Evolutionary conservation across 2,329 filamentous ascomycete species (phyloP), one percentile per base, ranked within the genome.

Genomic region (Aspergillus eucalypticola): DNA sequence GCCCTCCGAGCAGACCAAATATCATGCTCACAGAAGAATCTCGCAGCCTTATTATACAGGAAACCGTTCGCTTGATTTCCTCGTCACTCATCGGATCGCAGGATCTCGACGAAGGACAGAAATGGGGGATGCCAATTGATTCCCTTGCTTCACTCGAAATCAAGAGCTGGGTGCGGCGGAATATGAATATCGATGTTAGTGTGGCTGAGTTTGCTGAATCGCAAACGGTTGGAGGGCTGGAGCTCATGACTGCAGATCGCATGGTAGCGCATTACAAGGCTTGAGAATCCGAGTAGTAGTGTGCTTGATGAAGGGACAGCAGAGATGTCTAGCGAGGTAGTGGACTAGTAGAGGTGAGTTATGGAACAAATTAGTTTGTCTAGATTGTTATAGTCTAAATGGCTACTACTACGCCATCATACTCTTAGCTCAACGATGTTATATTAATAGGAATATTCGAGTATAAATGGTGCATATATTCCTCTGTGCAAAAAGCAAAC

Each of bases 71-170:
- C 10, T 4, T 55, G 25, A 3, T 54, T 13, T 21, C 7, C 11
- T 42, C 13, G 15, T n/a, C 8, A 5, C 21, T 29, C 11, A 5
- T 13, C 25, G 44, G 10, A 15, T 39, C 27, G 8, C 8, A 58
- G 19, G 29, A 48, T 13, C 38, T 60, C 21, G 21, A 55, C 15
- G 11, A 38, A 8, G 8, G 17, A n/a, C 35, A 60, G 13, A 19
- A 29, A 35, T 10, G 42, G 3, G 25, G 23, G 1, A 15, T 56
- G 15, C 19, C 15, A 25, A 51, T 56, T 17, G 52, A 60, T 19
- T 56, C 52, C 13, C 58, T 56, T 25, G 17, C 55, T n/a, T 38
- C 42, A 8, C 50, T 56, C 23, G 32, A 56, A 35, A 49, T 60
- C 15, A 15, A 44, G 32, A 58, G 46, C 25, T 58, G 59, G 49